These are phyloP conservation scores for Vitis hybrid DNA, from an alignment of 177 flowering plant genomes.

Conservation along the genomic window DNA sequence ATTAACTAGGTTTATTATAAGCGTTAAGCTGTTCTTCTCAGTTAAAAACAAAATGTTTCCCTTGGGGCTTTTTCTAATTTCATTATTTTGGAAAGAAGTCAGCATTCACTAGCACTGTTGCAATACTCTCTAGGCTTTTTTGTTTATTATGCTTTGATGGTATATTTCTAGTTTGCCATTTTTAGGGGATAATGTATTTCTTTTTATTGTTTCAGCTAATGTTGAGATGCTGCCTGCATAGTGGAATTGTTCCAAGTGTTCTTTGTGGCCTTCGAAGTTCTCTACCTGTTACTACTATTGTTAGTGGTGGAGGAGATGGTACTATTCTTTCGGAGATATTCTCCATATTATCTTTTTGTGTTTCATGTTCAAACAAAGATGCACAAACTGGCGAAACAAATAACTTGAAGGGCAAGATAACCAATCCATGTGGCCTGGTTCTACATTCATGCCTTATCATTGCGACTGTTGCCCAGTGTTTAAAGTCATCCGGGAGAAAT, in stretches of 20 bases:
- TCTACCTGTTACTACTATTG: constrained; percentile 65
- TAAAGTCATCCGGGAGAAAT: constrained; percentile 72
- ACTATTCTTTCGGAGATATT: constrained; percentile 82
- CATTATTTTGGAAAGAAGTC: too few relatives aligned
- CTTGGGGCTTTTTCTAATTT: too few relatives aligned
- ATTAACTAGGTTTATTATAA: too few relatives aligned
- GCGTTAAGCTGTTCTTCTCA: too few relatives aligned
- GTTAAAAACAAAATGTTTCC: too few relatives aligned
- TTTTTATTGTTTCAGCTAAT: constrained; percentile 62
- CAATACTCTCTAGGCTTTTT: too few relatives aligned
- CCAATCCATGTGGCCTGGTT: constrained; percentile 51
- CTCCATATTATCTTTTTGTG: constrained; percentile 61
- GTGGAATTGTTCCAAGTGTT: constrained; percentile 41
- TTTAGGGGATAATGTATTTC: neutral
- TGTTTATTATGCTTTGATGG: neutral
- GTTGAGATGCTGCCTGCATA: constrained; percentile 68
- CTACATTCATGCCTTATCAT: constrained; percentile 68
- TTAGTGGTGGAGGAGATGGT: constrained; percentile 89
- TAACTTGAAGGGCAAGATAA: constrained; percentile 49
- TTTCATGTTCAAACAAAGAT: constrained; percentile 47
- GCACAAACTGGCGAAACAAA: constrained; percentile 41
- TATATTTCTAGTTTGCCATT: neutral
- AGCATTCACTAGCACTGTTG: too few relatives aligned
- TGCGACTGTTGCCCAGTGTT: constrained; percentile 72
- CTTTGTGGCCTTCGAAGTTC: constrained; percentile 87